Base-by-base conservation (phyloP, 192 early-diverging fungal species). In the Linderina pennispora region DNA sequence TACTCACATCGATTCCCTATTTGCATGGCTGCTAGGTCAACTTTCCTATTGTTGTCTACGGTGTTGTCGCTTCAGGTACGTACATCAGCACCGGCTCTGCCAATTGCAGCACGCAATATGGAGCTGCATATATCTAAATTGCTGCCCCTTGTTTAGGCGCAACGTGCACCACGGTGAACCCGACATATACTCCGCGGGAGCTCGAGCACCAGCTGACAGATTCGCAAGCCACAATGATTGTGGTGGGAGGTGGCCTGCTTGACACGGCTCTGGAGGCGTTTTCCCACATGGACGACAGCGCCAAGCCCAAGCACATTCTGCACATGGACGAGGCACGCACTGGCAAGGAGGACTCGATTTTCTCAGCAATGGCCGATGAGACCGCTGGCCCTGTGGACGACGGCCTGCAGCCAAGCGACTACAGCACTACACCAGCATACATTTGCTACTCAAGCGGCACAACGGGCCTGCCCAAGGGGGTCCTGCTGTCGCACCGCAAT, bases 141-240 rank as follows among this genome's bases (percentile, higher is more conserved):
- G n/a, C n/a, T n/a, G n/a, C n/a, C n/a, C n/a, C n/a, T n/a, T n/a
- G n/a, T n/a, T n/a, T n/a, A n/a, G 79, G 86, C 21, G 78, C 77
- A 23, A 67, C 78, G 1, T 76, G 89, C 38, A 83, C 87, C 2
- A 80, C 82, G 5, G 78, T 79, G 26, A 96, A 92, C 56, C 89
- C 91, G 36, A 59, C 74, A 17, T 96, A 96, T 65, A 90, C 84
- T 9, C 66, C 75, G 31, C 57, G 66, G 23, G 94, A 97, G 44
- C 74, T 93, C 4, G 77, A 81, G 2, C 79, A 87, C 48, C 92
- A 95, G 58, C 64, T 96, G 33, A 42, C 65, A 2, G 84, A 90
- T 44, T 80, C 83, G 3, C 64, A 70, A 16, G 87, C 88, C 47
- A 77, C 67, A 23, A 63, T 61, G 9, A 64, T 92, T 20, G 61